Base-by-base conservation (phyloP, 2,329 filamentous ascomycete genomes). In the Biscogniauxia marginata region DNA sequence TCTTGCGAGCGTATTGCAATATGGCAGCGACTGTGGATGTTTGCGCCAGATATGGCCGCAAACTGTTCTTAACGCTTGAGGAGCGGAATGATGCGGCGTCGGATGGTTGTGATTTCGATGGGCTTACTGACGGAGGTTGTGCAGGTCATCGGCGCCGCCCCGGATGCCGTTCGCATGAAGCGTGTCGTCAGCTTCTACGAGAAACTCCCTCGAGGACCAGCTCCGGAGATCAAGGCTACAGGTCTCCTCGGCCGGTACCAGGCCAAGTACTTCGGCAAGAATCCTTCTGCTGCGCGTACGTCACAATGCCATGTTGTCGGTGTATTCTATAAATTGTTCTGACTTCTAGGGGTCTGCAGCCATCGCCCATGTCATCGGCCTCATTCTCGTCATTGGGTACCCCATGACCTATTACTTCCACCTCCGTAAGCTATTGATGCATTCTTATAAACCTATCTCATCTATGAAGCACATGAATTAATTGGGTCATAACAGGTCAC, bases 321-420 rank as follows among this genome's bases (percentile, higher is more conserved):
- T n/a, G 20, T 20, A 19, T 9, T 21, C 18, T 30, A n/a, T 50
- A 20, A 50, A 21, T 18, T 18, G 20, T 50, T 62, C 67, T 72
- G 53, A 73, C 61, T 30, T 50, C n/a, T n/a, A n/a, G 18, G 49
- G 34, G 18, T 22, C 54, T 58, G 50, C 69, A 99, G 95, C 95
- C 64, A 85, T 99, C 72, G 82, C 96, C 70, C 95, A 99, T 78
- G 83, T 86, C 69, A 88, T 99, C 70, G 87, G 84, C 67, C 81
- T 85, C 73, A 79, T 99, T 61, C 79, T 96, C 65, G 77, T 85
- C 65, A 74, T 98, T 67, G 93, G 95, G 71, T 99, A 99, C 79
- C 90, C 89, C 70, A 91, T 98, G 81, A 93, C 96, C 82, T 99
- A 99, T 88, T 98, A 99, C 86, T 98, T 96, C 90, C 96, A 99